Percentiles rank a stretch among this genome's conserved stretches.
Evolutionary conservation across 208 protist species (phyloP).

Genomic region (Acanthamoeba castellanii): DNA sequence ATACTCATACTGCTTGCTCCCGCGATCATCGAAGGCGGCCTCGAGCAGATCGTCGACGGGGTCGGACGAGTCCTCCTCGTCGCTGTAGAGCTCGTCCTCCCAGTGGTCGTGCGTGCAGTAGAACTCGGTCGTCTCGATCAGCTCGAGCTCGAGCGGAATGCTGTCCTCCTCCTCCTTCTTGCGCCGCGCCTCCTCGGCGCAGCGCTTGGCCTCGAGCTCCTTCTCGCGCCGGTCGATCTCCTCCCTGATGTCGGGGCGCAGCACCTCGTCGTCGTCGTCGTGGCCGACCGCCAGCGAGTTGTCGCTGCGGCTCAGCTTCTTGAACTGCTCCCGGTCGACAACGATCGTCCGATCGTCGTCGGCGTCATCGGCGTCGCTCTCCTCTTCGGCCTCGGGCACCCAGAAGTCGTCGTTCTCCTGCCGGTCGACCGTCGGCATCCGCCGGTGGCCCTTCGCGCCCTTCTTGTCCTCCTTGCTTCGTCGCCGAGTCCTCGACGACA

Average conservation of each 20-base stretch:
- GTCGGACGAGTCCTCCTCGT: constrained; percentile 14
- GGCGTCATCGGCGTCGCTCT: background rate
- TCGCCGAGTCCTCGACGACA: background rate
- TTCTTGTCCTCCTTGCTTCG: background rate
- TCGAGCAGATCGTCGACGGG: background rate
- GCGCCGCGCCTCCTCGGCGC: constrained; percentile 22
- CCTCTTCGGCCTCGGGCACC: constrained; percentile 25
- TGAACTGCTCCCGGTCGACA: background rate
- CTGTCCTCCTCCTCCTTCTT: constrained; percentile 1
- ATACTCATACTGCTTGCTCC: background rate
- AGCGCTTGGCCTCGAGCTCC: constrained; percentile 23
- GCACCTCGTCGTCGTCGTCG: background rate
- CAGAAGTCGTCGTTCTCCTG: constrained; percentile 44
- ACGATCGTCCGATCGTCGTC: background rate
- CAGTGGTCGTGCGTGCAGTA: constrained; percentile 24
- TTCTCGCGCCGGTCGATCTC: constrained; percentile 45
- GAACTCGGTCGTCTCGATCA: constrained; percentile 25
- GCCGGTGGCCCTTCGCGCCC: background rate
- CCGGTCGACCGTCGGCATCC: background rate
- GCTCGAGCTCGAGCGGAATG: constrained; percentile 5
- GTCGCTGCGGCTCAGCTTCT: constrained; percentile 68
- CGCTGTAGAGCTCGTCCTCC: constrained; percentile 64
- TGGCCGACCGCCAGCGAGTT: background rate
- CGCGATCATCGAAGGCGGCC: background rate
- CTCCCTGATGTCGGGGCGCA: background rate